These are phyloP conservation scores for Neopestalotiopsis sp. DNA, from an alignment of 2,329 filamentous ascomycete species.

Conservation along the genomic window DNA sequence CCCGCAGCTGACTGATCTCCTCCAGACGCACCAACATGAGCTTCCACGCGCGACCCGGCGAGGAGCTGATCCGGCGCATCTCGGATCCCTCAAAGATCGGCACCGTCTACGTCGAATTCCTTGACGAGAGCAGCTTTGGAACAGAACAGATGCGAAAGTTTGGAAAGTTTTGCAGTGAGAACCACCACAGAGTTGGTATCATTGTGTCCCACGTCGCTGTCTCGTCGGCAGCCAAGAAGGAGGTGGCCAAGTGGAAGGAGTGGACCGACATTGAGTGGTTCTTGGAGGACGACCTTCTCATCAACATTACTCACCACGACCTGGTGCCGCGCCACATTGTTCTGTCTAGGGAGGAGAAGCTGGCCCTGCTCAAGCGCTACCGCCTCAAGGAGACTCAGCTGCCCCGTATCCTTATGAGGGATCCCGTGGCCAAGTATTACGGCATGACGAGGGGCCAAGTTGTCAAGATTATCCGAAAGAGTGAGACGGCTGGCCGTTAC, in stretches of 20 bases:
- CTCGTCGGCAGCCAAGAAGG: constrained; percentile 85
- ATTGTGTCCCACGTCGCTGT: constrained; percentile 85
- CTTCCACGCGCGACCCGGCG: constrained; percentile 85
- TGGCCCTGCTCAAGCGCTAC: constrained; percentile 83
- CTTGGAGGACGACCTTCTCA: constrained; percentile 90
- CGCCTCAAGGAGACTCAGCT: constrained; percentile 97
- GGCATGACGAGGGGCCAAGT: constrained; percentile 91
- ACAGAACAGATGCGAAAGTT: constrained; percentile 93
- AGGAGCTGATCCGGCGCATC: constrained; percentile 84
- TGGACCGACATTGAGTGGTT: constrained; percentile 90
- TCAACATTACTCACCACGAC: constrained; percentile 98
- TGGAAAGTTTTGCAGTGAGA: constrained; percentile 78
- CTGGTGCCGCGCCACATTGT: constrained; percentile 93
- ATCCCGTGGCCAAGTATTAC: constrained; percentile 91
- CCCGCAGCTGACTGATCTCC: background rate
- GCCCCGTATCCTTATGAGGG: constrained; percentile 87
- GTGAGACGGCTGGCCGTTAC: constrained; percentile 94
- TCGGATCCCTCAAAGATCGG: constrained; percentile 81
- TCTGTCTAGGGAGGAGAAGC: constrained; percentile 89
- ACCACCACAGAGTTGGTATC: constrained; percentile 88
- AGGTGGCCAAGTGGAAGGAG: constrained; percentile 77
- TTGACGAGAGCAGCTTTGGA: constrained; percentile 76
- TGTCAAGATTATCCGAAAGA: constrained; percentile 96
- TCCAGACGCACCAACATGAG: constrained; percentile 80
- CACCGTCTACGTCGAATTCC: constrained; percentile 93